phyloP scores from a whole-genome alignment of 192 early-diverging fungal species.

The Backusella liffmaniae region DNA sequence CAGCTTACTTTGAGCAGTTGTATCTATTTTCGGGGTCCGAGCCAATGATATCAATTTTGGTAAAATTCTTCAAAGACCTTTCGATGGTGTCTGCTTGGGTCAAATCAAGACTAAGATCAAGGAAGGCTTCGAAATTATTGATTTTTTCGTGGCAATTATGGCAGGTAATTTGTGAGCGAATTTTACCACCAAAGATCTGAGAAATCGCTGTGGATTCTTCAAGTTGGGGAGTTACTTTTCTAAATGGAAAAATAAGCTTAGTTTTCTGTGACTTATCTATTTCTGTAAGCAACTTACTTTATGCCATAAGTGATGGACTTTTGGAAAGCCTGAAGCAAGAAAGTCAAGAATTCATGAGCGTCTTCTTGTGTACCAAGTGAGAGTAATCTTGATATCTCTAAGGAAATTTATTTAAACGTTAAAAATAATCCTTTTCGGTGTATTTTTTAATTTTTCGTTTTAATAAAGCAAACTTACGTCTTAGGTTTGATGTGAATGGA shows the following conservation, averaged over 20 bases:
- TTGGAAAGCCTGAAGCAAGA: slow-evolving; percentile 69
- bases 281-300: slow-evolving; percentile 16
- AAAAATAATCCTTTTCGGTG: too few species aligned
- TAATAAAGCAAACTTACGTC: slow-evolving; percentile 40
- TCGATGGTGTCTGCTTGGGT: slow-evolving; percentile 59
- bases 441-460: too few species aligned
- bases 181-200: slow-evolving; percentile 82
- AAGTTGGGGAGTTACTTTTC: slow-evolving; percentile 60
- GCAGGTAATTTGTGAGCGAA: slow-evolving; percentile 79
- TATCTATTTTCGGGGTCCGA: slow-evolving; percentile 60
- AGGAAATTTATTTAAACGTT: neutral
- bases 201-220: slow-evolving; percentile 76
- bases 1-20: slow-evolving; percentile 66
- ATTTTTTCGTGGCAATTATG: slow-evolving; percentile 68
- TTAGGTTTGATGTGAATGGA: slow-evolving; percentile 59
- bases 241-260: neutral
- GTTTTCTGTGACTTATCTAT: neutral
- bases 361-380: slow-evolving; percentile 84
- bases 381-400: slow-evolving; percentile 75
- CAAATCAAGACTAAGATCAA: slow-evolving; percentile 82
- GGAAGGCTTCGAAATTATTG: slow-evolving; percentile 71
- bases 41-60: slow-evolving; percentile 62
- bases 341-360: slow-evolving; percentile 83
- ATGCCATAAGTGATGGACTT: slow-evolving; percentile 55
- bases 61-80: slow-evolving; percentile 70